phyloP scores from a whole-genome alignment of 495 filamentous ascomycete species.

The Halenospora varia region DNA sequence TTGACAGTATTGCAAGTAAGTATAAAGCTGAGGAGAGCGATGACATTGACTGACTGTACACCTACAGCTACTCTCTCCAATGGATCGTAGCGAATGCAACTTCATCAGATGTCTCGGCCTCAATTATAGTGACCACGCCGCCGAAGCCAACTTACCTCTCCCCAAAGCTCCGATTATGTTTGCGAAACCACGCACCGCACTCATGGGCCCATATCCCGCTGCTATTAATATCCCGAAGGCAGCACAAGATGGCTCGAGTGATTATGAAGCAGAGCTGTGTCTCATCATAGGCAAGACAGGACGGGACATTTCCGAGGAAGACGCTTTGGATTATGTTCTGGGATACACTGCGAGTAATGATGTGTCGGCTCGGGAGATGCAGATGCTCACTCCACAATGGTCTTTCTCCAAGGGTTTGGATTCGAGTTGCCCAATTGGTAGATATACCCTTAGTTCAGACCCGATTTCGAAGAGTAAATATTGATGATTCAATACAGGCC shows the following conservation, averaged over 20 bases:
- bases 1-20: no score
- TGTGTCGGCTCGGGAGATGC: constrained; percentile 40
- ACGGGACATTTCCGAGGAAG: constrained; percentile 35
- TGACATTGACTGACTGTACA: no score
- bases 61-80: background rate
- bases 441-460: no score
- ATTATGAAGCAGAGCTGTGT: constrained; percentile 44
- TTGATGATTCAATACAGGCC: no score
- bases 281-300: constrained; percentile 39
- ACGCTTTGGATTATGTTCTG: constrained; percentile 42
- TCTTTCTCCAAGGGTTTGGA: constrained; percentile 18
- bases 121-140: constrained; percentile 41
- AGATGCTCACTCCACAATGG: constrained; percentile 30
- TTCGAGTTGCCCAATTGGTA: background rate
- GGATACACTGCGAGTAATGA: constrained; percentile 48
- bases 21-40: no score
- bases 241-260: constrained; percentile 42
- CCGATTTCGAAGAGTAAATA: no score
- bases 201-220: constrained; percentile 41
- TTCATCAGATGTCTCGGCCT: constrained; percentile 44
- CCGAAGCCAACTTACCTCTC: constrained; percentile 33
- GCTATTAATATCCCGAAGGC: constrained; percentile 37
- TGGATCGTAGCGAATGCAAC: background rate
- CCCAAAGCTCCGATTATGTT: constrained; percentile 41
- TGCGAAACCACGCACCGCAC: constrained; percentile 41